Conservation (phyloP, 2,329 filamentous ascomycete genomes). For the Ophiostoma novo-ulmi region DNA sequence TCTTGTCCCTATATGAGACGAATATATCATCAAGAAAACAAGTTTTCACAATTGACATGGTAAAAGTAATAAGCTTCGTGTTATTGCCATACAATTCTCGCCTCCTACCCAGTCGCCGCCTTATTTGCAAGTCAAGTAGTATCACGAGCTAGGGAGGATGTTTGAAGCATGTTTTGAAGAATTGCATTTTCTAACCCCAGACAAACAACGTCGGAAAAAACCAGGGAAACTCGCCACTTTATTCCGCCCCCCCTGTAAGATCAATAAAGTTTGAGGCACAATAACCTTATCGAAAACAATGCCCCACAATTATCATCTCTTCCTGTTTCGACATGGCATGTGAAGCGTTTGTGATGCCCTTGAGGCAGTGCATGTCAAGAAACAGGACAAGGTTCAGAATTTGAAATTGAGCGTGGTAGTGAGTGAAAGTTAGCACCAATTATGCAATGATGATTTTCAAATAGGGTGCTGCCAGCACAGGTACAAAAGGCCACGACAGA, state of each 20-base stretch:
- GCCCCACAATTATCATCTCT: background rate
- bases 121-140: background rate
- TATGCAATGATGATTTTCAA: background rate
- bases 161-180: slow-evolving; percentile 6
- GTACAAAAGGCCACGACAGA: background rate
- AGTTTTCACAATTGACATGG: background rate
- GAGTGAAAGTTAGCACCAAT: background rate
- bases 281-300: background rate
- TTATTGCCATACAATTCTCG: too few relatives aligned
- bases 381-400: background rate
- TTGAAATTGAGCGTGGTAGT: background rate
- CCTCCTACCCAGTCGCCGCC: too few relatives aligned
- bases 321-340: slow-evolving; percentile 3
- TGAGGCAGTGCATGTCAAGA: slow-evolving; percentile 1
- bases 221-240: background rate
- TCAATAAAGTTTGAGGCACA: background rate
- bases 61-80: too few relatives aligned
- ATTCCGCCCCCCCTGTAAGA: background rate
- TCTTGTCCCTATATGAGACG: background rate
- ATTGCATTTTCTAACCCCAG: background rate
- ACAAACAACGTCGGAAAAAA: slow-evolving; percentile 7
- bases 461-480: background rate
- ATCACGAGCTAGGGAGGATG: background rate
- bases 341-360: background rate
- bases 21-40: background rate